Conservation (phyloP, 495 filamentous ascomycete genomes). For the Podospora australis region DNA sequence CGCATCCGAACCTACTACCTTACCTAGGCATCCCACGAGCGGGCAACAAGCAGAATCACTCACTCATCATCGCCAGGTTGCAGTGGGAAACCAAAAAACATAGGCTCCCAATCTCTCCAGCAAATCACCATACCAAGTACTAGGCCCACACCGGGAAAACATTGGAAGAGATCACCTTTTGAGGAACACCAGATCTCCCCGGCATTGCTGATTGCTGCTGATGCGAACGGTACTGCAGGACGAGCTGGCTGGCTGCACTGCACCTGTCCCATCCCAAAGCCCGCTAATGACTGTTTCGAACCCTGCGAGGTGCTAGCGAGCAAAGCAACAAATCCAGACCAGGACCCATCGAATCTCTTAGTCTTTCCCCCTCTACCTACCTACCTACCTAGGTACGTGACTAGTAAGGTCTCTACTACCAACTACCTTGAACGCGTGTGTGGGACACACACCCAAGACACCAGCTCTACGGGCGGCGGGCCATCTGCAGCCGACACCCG, state of each 20-base stretch:
- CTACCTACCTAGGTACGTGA: not conserved
- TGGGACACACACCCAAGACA: constrained; percentile 20
- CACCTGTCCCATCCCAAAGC: not conserved
- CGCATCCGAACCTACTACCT: too few species aligned
- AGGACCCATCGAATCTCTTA: constrained; percentile 21
- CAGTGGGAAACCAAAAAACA: constrained; percentile 7
- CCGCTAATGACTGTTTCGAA: constrained; percentile 18
- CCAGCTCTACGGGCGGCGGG: constrained; percentile 20
- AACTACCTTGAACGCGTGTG: constrained; percentile 9
- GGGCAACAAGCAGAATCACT: not conserved
- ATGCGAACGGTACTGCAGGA: not conserved
- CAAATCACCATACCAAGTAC: constrained; percentile 11
- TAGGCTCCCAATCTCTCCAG: constrained; percentile 17
- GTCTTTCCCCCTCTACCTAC: not conserved
- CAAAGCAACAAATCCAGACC: constrained; percentile 28
- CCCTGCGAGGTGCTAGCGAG: constrained; percentile 22
- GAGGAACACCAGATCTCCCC: too few species aligned
- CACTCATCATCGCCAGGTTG: not conserved
- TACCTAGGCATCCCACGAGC: not conserved
- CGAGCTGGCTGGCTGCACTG: not conserved
- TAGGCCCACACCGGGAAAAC: too few species aligned
- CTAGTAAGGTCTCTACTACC: too few species aligned
- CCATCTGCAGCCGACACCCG: constrained; percentile 38
- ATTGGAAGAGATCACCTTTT: too few species aligned
- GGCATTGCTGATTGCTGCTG: not conserved